A percentile compares a stretch with the other conserved stretches of the same genome.
Conservation (phyloP, 169 alveolate species). For the Cryptosporidium felis region DNA sequence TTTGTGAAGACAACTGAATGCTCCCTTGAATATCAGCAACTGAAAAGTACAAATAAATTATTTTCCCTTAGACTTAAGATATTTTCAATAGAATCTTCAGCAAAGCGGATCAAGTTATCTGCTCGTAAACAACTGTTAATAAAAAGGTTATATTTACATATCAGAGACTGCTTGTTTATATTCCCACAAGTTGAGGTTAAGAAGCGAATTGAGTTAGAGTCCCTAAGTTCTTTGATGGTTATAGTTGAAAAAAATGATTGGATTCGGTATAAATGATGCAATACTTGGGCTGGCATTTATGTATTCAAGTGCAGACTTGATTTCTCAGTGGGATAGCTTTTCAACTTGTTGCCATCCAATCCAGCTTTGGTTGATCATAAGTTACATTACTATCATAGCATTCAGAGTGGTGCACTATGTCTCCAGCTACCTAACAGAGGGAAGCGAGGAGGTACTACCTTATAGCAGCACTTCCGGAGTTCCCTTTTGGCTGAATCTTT, state of each 20-base stretch:
- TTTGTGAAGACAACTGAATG: too few relatives aligned
- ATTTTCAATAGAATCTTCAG: too few relatives aligned
- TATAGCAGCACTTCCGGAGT: slow-evolving; percentile 76
- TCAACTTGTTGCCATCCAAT: slow-evolving; percentile 79
- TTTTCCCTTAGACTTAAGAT: too few relatives aligned
- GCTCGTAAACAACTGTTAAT: too few relatives aligned
- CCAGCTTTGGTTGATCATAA: slow-evolving; percentile 79
- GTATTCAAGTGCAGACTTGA: slow-evolving; percentile 78
- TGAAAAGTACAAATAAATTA: too few relatives aligned
- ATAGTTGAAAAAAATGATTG: neutral
- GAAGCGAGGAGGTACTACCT: slow-evolving; percentile 76
- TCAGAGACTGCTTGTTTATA: too few relatives aligned
- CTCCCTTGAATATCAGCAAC: too few relatives aligned
- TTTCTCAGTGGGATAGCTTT: slow-evolving; percentile 80
- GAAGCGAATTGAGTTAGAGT: neutral
- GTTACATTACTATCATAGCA: slow-evolving; percentile 76
- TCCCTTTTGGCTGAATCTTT: slow-evolving; percentile 77
- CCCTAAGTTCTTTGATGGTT: neutral
- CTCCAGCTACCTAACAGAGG: slow-evolving; percentile 78
- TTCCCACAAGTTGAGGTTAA: too few relatives aligned
- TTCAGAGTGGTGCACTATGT: slow-evolving; percentile 78
- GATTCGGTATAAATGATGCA: slow-evolving; percentile 75
- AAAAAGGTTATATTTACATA: too few relatives aligned
- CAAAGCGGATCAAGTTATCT: too few relatives aligned
- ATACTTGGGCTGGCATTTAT: slow-evolving; percentile 77